These are phyloP conservation scores for Ganoderma lucidum DNA, from an alignment of 1,284 basidiomycete species.

Conservation along the genomic window DNA sequence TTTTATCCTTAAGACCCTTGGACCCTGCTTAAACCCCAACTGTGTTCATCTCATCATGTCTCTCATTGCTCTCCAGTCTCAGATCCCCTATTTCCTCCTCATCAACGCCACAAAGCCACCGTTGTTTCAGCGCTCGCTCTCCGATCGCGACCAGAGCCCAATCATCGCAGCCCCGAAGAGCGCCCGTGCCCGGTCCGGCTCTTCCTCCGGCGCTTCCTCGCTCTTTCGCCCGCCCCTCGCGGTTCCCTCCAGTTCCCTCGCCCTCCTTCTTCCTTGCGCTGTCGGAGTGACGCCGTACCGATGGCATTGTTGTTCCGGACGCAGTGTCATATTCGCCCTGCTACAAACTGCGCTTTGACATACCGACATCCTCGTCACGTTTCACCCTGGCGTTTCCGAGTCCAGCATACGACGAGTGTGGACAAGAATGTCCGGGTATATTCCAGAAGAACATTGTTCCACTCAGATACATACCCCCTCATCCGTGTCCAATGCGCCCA, in stretches of 20 bases:
- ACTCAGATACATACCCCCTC: neutral
- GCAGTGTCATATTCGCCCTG: neutral
- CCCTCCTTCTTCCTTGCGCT: neutral
- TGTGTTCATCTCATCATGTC: neutral
- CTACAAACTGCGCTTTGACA: neutral
- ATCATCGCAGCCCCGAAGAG: conserved; percentile 8
- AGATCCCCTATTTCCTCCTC: conserved; percentile 20
- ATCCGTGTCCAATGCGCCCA: neutral
- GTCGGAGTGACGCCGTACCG: too few relatives aligned
- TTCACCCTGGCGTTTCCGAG: neutral
- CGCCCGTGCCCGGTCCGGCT: conserved; percentile 9
- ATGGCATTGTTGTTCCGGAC: neutral
- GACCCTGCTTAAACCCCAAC: neutral
- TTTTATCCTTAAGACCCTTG: neutral
- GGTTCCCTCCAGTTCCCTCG: neutral
- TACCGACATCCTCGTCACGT: neutral
- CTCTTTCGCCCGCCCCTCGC: neutral
- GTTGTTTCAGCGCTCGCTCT: conserved; percentile 12
- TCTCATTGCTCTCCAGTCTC: neutral
- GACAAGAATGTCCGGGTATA: neutral
- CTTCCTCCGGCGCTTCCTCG: neutral
- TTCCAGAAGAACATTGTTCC: neutral
- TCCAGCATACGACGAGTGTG: neutral
- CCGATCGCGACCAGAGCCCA: conserved; percentile 9
- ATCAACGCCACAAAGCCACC: conserved; percentile 32